These are phyloP conservation scores for Aspergillus ibericus DNA, from an alignment of 2,329 filamentous ascomycete genomes.

Conservation along the genomic window DNA sequence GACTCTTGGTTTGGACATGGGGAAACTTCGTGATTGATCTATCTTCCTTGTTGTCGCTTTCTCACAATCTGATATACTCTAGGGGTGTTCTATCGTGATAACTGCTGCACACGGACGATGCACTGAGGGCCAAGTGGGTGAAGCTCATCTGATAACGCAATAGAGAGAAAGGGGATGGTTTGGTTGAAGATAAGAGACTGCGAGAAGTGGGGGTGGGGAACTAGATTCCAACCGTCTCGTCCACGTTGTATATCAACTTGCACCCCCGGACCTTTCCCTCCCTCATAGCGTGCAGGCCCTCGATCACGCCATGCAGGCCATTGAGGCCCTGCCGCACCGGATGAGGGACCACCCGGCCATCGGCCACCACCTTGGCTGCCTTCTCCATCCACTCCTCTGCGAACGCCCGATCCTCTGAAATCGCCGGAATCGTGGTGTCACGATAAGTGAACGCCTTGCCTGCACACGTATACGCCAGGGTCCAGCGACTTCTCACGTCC, in stretches of 20 bases:
- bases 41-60: too few species aligned
- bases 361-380: constrained; percentile 41
- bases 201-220: too few species aligned
- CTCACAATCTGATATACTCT: too few species aligned
- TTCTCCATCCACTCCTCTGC: constrained; percentile 42
- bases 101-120: too few species aligned
- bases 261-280: constrained; percentile 48
- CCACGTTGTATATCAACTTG: constrained; percentile 50
- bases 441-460: constrained; percentile 33
- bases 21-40: too few species aligned
- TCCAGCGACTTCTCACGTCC: constrained; percentile 30
- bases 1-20: too few species aligned
- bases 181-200: too few species aligned
- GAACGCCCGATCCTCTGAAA: constrained; percentile 44
- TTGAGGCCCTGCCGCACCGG: constrained; percentile 39
- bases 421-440: constrained; percentile 28
- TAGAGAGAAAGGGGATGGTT: too few species aligned
- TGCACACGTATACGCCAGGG: constrained; percentile 33
- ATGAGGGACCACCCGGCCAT: constrained; percentile 47
- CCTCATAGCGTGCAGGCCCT: constrained; percentile 46
- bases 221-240: constrained; percentile 7
- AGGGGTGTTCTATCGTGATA: too few species aligned
- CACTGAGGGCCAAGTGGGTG: too few species aligned
- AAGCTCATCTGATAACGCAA: too few species aligned
- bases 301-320: constrained; percentile 47